These are phyloP conservation scores for Dispira simplex DNA, from an alignment of 192 early-diverging fungal genomes.

Conservation along the genomic window DNA sequence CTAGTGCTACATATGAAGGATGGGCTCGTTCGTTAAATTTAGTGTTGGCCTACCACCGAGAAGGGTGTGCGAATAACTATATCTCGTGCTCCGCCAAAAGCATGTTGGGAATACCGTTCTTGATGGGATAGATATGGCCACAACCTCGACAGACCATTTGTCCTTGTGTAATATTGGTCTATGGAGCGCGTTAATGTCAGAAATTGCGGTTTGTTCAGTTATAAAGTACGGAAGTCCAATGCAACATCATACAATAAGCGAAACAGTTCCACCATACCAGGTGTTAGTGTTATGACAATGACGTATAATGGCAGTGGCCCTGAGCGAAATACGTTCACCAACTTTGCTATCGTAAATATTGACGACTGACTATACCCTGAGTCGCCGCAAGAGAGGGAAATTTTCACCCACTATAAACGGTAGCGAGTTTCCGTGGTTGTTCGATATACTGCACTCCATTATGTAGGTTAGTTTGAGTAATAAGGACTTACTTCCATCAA, in stretches of 20 bases:
- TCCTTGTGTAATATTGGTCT: slow-evolving; percentile 75
- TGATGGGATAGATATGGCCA: slow-evolving; percentile 78
- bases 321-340: neutral
- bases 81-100: slow-evolving; percentile 68
- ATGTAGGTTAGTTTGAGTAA: neutral
- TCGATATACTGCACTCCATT: neutral
- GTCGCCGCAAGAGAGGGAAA: too few species aligned
- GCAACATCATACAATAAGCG: neutral
- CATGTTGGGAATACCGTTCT: slow-evolving; percentile 90
- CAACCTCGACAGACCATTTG: slow-evolving; percentile 88
- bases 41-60: too few species aligned
- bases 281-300: neutral
- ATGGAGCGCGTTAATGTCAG: neutral
- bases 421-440: too few species aligned
- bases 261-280: neutral
- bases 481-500: slow-evolving; percentile 53
- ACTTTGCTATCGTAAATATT: neutral
- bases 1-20: too few species aligned
- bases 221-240: neutral
- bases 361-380: neutral
- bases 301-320: neutral
- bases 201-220: neutral
- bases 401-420: too few species aligned
- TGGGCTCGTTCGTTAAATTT: too few species aligned
- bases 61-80: slow-evolving; percentile 14